phyloP scores from a whole-genome alignment of 2,329 filamentous ascomycete genomes.

The Colletotrichum nymphaeae region DNA sequence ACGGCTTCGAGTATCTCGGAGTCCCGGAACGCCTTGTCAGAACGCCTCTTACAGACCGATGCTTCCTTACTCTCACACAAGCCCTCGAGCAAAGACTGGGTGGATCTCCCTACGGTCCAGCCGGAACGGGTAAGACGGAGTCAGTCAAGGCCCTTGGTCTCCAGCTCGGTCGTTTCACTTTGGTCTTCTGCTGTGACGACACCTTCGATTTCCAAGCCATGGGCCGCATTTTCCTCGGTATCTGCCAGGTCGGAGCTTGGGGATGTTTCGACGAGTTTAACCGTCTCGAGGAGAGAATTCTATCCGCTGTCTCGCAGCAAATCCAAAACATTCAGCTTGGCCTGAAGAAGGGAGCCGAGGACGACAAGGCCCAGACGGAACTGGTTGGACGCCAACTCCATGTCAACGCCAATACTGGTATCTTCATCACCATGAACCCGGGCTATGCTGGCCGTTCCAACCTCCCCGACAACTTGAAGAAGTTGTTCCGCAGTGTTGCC shows the following conservation, averaged over 20 bases:
- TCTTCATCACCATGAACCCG: conserved; percentile 99
- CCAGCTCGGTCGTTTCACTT: conserved; percentile 94
- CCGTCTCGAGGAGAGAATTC: conserved; percentile 94
- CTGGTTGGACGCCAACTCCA: conserved; percentile 89
- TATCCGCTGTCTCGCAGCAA: conserved; percentile 98
- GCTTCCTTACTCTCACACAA: conserved; percentile 97
- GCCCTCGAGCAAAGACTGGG: conserved; percentile 94
- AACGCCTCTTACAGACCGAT: conserved; percentile 96
- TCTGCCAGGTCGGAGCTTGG: conserved; percentile 99
- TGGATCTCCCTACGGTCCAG: conserved; percentile 96
- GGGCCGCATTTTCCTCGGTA: conserved; percentile 98
- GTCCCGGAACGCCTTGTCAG: conserved; percentile 96
- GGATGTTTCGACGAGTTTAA: conserved; percentile 99
- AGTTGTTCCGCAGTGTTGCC: conserved; percentile 97
- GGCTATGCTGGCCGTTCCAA: conserved; percentile 98
- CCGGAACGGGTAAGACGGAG: conserved; percentile 98
- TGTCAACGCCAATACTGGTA: conserved; percentile 93
- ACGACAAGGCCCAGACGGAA: conserved; percentile 91
- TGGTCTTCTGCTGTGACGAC: conserved; percentile 99
- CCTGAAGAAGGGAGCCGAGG: conserved; percentile 83
- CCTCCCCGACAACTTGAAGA: conserved; percentile 98
- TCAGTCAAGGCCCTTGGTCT: conserved; percentile 98
- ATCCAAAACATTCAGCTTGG: conserved; percentile 99
- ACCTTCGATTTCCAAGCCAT: conserved; percentile 99
- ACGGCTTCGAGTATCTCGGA: conserved; percentile 98